Evolutionary conservation across 164 flowering plant species (phyloP).

Genomic region (Kingdonia uniflora): DNA sequence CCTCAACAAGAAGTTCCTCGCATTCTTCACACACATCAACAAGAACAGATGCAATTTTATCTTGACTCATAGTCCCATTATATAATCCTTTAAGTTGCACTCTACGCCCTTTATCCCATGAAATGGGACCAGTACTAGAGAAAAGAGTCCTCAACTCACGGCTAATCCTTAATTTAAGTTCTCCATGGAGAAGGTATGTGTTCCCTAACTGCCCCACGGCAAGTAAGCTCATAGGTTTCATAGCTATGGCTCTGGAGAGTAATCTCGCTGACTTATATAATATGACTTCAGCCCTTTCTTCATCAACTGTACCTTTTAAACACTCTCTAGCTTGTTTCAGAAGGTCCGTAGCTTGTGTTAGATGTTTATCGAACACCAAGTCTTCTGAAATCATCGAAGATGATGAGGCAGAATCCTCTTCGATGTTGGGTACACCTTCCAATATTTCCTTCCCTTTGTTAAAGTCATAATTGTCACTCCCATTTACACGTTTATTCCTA

Average conservation of each 20-base stretch:
- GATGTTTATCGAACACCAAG: conserved; percentile 39
- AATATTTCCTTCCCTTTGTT: conserved; percentile 12
- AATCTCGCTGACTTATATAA: conserved; percentile 45
- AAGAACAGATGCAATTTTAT: conserved; percentile 44
- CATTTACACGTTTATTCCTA: conserved; percentile 14
- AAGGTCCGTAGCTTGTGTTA: conserved; percentile 51
- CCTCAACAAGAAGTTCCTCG: conserved; percentile 82
- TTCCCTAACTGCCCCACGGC: conserved; percentile 94
- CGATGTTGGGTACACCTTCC: conserved; percentile 16
- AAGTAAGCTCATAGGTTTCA: conserved; percentile 78
- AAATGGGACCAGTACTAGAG: conserved; percentile 21
- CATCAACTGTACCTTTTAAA: conserved; percentile 31
- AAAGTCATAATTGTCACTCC: conserved; percentile 10
- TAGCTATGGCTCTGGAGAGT: conserved; percentile 52
- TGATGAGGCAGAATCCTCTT: conserved; percentile 20
- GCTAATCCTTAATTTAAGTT: conserved; percentile 60
- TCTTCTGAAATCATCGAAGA: conserved; percentile 48
- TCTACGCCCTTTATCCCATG: conserved; percentile 15
- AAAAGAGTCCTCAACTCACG: conserved; percentile 61
- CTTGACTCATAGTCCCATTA: conserved; percentile 26
- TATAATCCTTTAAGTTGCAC: conserved; percentile 16
- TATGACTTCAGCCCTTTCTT: conserved; percentile 40
- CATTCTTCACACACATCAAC: conserved; percentile 81
- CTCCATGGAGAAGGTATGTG: conserved; percentile 86
- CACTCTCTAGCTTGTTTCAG: conserved; percentile 56